Conservation (phyloP, 2,329 filamentous ascomycete species). For the Spiromastix sp. region DNA sequence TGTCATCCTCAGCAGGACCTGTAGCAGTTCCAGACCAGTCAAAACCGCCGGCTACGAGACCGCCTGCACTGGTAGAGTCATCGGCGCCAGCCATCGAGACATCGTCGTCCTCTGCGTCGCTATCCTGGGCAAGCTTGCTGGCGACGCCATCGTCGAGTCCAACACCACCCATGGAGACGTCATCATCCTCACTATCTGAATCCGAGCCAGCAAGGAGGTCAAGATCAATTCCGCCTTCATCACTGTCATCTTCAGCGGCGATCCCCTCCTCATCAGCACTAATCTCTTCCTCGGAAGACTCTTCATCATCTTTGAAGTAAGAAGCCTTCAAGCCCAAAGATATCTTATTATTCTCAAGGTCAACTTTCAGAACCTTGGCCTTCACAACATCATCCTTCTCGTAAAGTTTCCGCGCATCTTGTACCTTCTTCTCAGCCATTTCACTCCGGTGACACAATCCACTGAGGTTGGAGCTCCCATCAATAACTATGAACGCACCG, state of each 20-base stretch:
- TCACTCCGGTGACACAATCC: slow-evolving; percentile 87
- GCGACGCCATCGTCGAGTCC: slow-evolving; percentile 32
- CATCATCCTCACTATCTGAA: slow-evolving; percentile 27
- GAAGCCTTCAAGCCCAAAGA: slow-evolving; percentile 89
- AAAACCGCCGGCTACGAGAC: slow-evolving; percentile 66
- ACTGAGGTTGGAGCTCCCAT: slow-evolving; percentile 78
- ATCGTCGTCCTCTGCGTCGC: slow-evolving; percentile 37
- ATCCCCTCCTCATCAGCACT: slow-evolving; percentile 35
- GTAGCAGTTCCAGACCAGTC: slow-evolving; percentile 69
- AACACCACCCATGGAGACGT: slow-evolving; percentile 32
- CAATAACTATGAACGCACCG: slow-evolving; percentile 85
- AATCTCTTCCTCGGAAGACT: slow-evolving; percentile 35
- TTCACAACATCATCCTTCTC: slow-evolving; percentile 88
- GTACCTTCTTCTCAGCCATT: slow-evolving; percentile 73
- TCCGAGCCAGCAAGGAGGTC: slow-evolving; percentile 22
- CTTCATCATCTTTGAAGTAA: slow-evolving; percentile 59
- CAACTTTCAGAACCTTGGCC: slow-evolving; percentile 72
- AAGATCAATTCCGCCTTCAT: slow-evolving; percentile 22
- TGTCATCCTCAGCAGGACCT: slow-evolving; percentile 31
- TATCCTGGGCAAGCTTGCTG: slow-evolving; percentile 35
- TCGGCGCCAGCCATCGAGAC: slow-evolving; percentile 29
- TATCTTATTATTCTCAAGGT: slow-evolving; percentile 64
- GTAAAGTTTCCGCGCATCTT: slow-evolving; percentile 83
- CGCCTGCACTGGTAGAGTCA: slow-evolving; percentile 28
- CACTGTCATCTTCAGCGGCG: slow-evolving; percentile 27